These are phyloP conservation scores for Mucuna pruriens DNA, from an alignment of 306 rosid genomes.

Conservation along the genomic window DNA sequence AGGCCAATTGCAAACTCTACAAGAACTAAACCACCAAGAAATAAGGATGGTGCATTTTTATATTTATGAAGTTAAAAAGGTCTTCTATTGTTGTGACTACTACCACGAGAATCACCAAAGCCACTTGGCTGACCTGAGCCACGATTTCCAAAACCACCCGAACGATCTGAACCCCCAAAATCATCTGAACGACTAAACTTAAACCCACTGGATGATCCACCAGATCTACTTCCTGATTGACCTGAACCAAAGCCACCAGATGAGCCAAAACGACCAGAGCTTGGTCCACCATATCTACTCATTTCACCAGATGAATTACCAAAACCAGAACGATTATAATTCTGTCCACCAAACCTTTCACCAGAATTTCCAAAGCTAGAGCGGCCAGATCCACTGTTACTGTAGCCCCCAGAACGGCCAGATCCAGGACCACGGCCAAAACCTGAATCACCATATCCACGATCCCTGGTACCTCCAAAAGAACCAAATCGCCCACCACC, in stretches of 20 bases:
- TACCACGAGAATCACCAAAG: conserved; percentile 31
- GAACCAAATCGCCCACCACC: conserved; percentile 61
- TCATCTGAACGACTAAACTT: conserved; percentile 44
- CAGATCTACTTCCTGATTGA: conserved; percentile 52
- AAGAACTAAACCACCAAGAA: conserved; percentile 37
- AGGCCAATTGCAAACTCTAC: conserved; percentile 34
- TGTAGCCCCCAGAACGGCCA: conserved; percentile 54
- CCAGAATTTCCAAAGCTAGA: conserved; percentile 54
- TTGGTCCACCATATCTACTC: conserved; percentile 48
- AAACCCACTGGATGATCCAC: conserved; percentile 43
- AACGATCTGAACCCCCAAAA: conserved; percentile 27
- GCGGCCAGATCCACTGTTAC: conserved; percentile 51
- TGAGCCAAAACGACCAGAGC: conserved; percentile 55
- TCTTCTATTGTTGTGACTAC: conserved; percentile 38
- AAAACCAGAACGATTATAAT: conserved; percentile 54
- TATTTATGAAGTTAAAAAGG: conserved; percentile 36
- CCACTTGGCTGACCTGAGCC: conserved; percentile 35
- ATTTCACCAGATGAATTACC: conserved; percentile 41
- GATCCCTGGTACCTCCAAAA: conserved; percentile 51
- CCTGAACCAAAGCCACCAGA: conserved; percentile 54
- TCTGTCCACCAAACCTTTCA: conserved; percentile 47
- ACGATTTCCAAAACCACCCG: conserved; percentile 1
- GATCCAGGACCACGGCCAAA: conserved; percentile 59
- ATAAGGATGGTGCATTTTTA: conserved; percentile 21
- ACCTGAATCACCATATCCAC: conserved; percentile 48